Evolutionary conservation across 1,284 basidiomycete species (phyloP).

Genomic region (Fomitopsis schrenkii): DNA sequence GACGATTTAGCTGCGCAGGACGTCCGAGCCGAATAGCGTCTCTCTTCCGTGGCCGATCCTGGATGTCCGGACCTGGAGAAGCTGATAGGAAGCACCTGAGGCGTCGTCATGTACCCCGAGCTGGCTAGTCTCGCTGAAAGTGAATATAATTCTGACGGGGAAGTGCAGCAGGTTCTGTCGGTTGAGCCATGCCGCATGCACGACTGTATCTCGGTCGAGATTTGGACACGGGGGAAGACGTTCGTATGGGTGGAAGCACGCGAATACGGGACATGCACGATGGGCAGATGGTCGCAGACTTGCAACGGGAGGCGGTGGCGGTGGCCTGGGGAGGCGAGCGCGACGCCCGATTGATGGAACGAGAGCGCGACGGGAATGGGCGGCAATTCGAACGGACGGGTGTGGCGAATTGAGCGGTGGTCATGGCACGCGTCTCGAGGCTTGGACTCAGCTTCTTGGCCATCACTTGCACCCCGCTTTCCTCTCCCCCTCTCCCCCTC

Average conservation of each 20-base stretch:
- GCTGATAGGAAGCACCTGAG: not conserved
- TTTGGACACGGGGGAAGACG: no score
- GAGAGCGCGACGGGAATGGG: not conserved
- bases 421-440: slow-evolving; percentile 1
- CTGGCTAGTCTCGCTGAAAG: not conserved
- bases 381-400: not conserved
- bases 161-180: not conserved
- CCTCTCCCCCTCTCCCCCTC: not conserved
- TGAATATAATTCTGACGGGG: not conserved
- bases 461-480: not conserved
- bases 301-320: not conserved
- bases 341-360: not conserved
- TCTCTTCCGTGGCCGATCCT: not conserved
- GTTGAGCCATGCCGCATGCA: not conserved
- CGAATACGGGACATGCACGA: not conserved
- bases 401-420: not conserved
- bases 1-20: not conserved
- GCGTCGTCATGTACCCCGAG: not conserved
- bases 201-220: not conserved
- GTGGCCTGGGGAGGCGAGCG: not conserved
- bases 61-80: not conserved
- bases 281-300: not conserved
- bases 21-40: not conserved
- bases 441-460: not conserved
- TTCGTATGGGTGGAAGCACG: not conserved